Percentiles rank a stretch among this genome's conserved stretches.
phyloP scores from a whole-genome alignment of 768 basidiomycete species.

The Naematelia encephala region DNA sequence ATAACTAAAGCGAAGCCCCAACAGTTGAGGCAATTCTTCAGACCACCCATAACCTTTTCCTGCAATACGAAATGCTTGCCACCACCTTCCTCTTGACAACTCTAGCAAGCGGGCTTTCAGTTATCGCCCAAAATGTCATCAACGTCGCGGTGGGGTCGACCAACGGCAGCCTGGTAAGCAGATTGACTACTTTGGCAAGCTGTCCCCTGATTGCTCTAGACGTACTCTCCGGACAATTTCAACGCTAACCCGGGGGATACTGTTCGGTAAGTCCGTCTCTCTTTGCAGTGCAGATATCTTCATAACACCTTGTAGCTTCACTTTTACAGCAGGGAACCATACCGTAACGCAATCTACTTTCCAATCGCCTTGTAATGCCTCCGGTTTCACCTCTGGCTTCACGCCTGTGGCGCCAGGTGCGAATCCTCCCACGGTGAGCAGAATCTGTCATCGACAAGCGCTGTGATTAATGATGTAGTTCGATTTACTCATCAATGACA shows the following conservation, averaged over 20 bases:
- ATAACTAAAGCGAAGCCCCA: too few species aligned
- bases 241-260: neutral
- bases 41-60: too few species aligned
- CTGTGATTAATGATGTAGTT: conserved; percentile 4
- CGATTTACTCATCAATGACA: conserved; percentile 18
- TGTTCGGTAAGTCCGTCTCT: conserved; percentile 6
- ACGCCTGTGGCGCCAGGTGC: conserved; percentile 3
- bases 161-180: neutral
- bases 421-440: neutral
- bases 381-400: conserved; percentile 21
- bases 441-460: too few species aligned
- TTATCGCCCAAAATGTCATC: neutral
- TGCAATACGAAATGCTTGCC: neutral
- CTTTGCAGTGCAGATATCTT: neutral
- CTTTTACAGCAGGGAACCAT: conserved; percentile 20
- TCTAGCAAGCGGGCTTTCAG: neutral
- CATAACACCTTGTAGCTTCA: conserved; percentile 14
- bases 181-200: neutral
- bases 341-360: conserved; percentile 27
- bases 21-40: too few species aligned
- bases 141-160: neutral
- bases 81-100: neutral
- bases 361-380: conserved; percentile 15
- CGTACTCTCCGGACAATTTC: conserved; percentile 1
- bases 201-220: neutral